Base-by-base conservation (phyloP, 1,284 basidiomycete species). In the Irpex sp. region DNA sequence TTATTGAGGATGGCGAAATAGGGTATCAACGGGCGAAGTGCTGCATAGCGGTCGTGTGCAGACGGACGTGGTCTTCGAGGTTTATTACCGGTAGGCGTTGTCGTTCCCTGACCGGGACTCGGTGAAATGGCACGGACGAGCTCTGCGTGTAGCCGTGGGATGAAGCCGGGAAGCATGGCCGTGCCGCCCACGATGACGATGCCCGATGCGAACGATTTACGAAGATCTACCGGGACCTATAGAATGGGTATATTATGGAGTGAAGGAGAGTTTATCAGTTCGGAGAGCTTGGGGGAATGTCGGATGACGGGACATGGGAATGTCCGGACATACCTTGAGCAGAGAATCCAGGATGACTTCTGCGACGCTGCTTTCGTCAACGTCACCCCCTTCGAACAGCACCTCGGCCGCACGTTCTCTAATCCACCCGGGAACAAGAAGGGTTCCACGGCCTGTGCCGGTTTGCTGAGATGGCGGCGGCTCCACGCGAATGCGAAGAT, bases 401-500 rank as follows among this genome's bases (percentile, higher is more conserved):
- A 96, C 83, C 73, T 99, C 97, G 2, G 93, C 89, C 0, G 92
- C 92, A 6, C 96, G 83, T 73, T 98, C 96, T 44, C 97, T 80
- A 26, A 98, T 82, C 97, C 97, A 99, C 0, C 96, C 96, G 0
- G 97, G 97, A 49, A 99, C 86, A 52, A 91, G 81, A 44, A 98
- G 76, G 0, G 88, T 91, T 0, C 93, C 94, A n/a, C 81, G 76
- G 0, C 89, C 90, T 0, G 88, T 91, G 0, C 88, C 88, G 4
- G 78, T 78, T 68, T 86, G 86, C 71, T 90, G 87, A 19, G 83
- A 78, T 0, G 76, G 69, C 3, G 89, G 88, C 34, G 91, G 89
- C 21, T 81, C 75, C 15, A 93, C 88, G 3, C 80, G 82, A 73
- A 93, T 79, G 9, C 81, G 82, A 47, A 93, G 74, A 65, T 91